Conservation (phyloP, 768 basidiomycete genomes). For the Psilocybe azurescens region DNA sequence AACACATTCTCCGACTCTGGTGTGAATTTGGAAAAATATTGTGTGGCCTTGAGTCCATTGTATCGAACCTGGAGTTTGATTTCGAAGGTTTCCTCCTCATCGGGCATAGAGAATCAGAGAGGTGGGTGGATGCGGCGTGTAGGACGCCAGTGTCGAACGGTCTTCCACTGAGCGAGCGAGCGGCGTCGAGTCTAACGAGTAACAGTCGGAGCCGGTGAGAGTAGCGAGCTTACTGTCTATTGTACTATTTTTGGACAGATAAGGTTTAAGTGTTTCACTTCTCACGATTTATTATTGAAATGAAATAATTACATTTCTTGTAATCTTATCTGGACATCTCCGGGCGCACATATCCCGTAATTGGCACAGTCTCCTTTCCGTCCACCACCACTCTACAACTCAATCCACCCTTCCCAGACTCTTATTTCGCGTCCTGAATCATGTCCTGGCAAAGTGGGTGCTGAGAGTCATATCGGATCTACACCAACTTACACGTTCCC, state of each 20-base stretch:
- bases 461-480: not conserved
- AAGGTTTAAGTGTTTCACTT: too few relatives aligned
- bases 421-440: conserved; percentile 19
- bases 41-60: conserved; percentile 39
- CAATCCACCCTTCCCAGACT: conserved; percentile 8
- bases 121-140: too few relatives aligned
- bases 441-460: conserved; percentile 79
- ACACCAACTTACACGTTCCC: conserved; percentile 2
- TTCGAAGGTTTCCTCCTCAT: conserved; percentile 13
- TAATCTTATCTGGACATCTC: conserved; percentile 33
- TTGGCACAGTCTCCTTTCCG: conserved; percentile 20
- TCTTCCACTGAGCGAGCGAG: too few relatives aligned
- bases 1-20: conserved; percentile 31
- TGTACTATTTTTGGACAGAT: too few relatives aligned
- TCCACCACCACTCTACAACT: conserved; percentile 2
- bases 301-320: not conserved
- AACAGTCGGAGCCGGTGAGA: too few relatives aligned
- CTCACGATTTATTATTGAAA: too few relatives aligned
- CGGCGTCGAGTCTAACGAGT: too few relatives aligned
- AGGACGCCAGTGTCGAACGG: too few relatives aligned
- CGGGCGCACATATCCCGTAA: conserved; percentile 17
- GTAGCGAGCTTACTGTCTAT: too few relatives aligned
- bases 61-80: conserved; percentile 40
- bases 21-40: conserved; percentile 36
- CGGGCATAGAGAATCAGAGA: too few relatives aligned